Conservation (phyloP, 1,284 basidiomycete species). For the Vanrija pseudolonga region DNA sequence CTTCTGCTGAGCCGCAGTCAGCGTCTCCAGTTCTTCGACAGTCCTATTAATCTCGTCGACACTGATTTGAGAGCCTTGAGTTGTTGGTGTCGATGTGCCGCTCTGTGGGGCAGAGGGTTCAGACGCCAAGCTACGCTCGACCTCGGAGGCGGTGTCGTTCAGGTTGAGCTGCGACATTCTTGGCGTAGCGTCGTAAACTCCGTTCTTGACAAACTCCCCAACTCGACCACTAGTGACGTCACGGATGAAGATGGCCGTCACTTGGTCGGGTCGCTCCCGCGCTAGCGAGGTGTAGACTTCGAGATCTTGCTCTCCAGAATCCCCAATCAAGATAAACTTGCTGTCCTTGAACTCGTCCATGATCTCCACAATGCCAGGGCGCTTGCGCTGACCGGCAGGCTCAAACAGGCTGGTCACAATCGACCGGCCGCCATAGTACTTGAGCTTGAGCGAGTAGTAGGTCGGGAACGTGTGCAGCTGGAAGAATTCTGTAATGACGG, state of each 20-base stretch:
- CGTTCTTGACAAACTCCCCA: slow-evolving; percentile 4
- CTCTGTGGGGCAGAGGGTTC: background rate
- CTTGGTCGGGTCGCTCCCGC: slow-evolving; percentile 57
- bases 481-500: slow-evolving; percentile 74
- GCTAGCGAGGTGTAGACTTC: slow-evolving; percentile 75
- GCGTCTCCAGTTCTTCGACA: slow-evolving; percentile 23
- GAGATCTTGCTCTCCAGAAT: slow-evolving; percentile 83
- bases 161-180: background rate
- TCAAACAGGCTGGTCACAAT: slow-evolving; percentile 71
- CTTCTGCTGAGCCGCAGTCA: slow-evolving; percentile 36
- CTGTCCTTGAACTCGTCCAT: slow-evolving; percentile 71
- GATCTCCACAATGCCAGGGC: slow-evolving; percentile 65
- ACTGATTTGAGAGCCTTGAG: background rate
- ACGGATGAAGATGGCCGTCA: slow-evolving; percentile 69
- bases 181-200: no score
- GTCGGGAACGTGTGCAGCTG: slow-evolving; percentile 55
- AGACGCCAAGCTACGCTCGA: background rate
- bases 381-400: slow-evolving; percentile 70
- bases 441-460: slow-evolving; percentile 60
- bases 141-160: background rate
- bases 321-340: slow-evolving; percentile 77
- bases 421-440: slow-evolving; percentile 75
- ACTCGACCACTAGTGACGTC: slow-evolving; percentile 56
- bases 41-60: slow-evolving; percentile 7
- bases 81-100: slow-evolving; percentile 6